Evolutionary conservation across 768 basidiomycete species (phyloP), one percentile per base, ranked within the genome.

Genomic region (Xerocomellus dryophilus): DNA sequence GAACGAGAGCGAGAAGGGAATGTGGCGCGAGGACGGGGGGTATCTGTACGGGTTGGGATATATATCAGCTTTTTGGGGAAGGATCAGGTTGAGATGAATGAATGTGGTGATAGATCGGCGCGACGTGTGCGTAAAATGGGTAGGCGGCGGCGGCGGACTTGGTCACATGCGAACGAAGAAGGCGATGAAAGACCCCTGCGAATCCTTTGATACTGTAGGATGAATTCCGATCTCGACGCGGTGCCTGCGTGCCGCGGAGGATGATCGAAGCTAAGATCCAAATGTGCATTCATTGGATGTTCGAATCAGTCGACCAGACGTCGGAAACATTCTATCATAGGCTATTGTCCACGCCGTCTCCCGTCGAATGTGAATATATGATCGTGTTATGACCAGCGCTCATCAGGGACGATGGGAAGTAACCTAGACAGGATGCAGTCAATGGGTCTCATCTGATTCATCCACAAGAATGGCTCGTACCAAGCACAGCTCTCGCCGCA

Each of bases 381-480:
- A 36, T 35, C 31, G 53, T 38, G 31, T 23, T 20, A 42, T 39
- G 34, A 32, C 38, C 31, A 34, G 52, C 6, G 36, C 36, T 18
- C 44, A n/a, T 29, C 51, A 42, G 29, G 27, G 23, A 48, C 9
- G 27, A 27, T 41, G 32, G 39, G 40, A 53, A 51, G 29, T 7
- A 21, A 52, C 32, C 62, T 59, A 45, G 38, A 49, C 32, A 29
- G 12, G 35, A 51, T 10, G 21, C 5, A 9, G 41, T 65, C 31
- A 65, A 50, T 29, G 17, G 1, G n/a, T 50, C 40, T 36, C 27
- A n/a, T 23, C 21, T 44, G 38, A 17, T 46, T 23, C 36, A 41
- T 48, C 15, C 36, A 48, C 21, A 31, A 34, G 23, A 25, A 36
- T 31, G 18, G 23, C 38, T 59, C 65, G 5, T 56, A 66, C 65